Evolutionary conservation across 257 asterid genomes (phyloP).

Genomic region (Jaltomata sinuosa): DNA sequence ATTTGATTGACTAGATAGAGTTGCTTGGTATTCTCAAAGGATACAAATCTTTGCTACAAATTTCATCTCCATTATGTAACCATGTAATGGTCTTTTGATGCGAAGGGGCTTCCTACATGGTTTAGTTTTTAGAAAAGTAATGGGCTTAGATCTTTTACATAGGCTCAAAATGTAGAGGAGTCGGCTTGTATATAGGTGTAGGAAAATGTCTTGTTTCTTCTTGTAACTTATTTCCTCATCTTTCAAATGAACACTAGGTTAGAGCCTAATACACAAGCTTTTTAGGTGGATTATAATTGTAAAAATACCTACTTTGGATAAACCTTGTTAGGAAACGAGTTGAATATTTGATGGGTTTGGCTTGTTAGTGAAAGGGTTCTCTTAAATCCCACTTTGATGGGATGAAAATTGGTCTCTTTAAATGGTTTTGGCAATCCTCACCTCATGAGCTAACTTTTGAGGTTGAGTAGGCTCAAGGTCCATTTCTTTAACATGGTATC

Average conservation of each 20-base stretch:
- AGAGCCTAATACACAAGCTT: background rate
- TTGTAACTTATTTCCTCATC: background rate
- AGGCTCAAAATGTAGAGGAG: background rate
- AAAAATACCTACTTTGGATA: background rate
- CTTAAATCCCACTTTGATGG: background rate
- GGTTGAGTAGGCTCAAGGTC: background rate
- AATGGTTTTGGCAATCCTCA: background rate
- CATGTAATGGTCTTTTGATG: background rate
- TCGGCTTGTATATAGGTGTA: background rate
- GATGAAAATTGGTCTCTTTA: background rate
- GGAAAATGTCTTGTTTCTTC: background rate
- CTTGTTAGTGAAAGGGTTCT: background rate
- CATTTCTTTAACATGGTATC: background rate
- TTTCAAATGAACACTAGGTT: background rate
- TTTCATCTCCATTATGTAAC: background rate
- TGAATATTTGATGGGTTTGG: background rate
- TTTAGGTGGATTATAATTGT: background rate
- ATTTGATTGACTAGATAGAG: background rate
- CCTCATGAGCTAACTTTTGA: background rate
- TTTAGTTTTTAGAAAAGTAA: background rate
- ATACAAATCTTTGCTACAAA: background rate
- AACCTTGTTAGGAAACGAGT: background rate
- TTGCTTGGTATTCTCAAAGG: background rate
- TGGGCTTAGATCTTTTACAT: background rate
- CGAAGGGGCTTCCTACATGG: background rate